Base-by-base conservation (phyloP, 352 stramenopile genomes). In the Phytophthora crassamura region DNA sequence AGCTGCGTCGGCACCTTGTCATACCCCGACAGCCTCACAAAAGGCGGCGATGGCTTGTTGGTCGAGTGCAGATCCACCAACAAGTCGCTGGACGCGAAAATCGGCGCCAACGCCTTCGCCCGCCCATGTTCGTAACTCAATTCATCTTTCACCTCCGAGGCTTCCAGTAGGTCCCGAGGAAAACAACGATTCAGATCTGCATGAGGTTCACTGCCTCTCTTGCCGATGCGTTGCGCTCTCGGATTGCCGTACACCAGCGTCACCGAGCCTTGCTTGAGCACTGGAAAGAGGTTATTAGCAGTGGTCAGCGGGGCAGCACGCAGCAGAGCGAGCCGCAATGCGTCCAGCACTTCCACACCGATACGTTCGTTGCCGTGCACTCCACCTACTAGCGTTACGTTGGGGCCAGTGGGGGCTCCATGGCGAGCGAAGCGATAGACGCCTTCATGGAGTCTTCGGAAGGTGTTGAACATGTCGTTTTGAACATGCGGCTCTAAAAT, bases 351-450 rank as follows among this genome's bases (percentile, higher is more conserved):
- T 22, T 75, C 56, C 12, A 86, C 77, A 41, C 82, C 84, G 56
- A 90, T 89, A 52, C 80, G 78, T 65, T 92, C 81, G 70, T 94
- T 94, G 58, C 85, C 83, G 45, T 92, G 85, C 28, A 94, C 82
- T 41, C 81, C 81, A 30, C 83, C 83, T 25, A 90, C 55, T 38
- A 92, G 57, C 22, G 77, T 85, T 65, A 94, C 86, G 63, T 71
- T 74, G 18, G 80, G 78, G 0, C 70, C 76, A 30, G 38, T 33
- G 30, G 28, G n/a, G n/a, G 12, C 11, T 11, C 6, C 33, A 20
- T 25, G 28, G 15, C 53, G 36, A 59, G 58, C 57, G 69, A 91
- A 91, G 30, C 68, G 71, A 54, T 75, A 82, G 64, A 91, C 74
- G 30, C 78, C 74, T 16, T 84, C 54, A 7, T 60, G 59, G 18